Evolutionary conservation across 805 yeast species (phyloP).

Genomic region (Allodekkera sacchari): DNA sequence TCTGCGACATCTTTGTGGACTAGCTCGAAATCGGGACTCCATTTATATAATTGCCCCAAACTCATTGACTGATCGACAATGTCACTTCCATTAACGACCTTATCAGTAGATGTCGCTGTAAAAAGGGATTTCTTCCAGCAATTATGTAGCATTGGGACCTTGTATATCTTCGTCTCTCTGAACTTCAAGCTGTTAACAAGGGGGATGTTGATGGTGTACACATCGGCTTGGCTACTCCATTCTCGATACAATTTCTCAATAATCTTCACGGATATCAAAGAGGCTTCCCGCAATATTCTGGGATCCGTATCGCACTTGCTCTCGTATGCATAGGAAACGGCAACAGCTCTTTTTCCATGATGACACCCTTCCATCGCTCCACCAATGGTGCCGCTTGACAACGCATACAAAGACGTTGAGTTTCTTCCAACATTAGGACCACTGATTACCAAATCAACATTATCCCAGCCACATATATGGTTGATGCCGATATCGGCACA

Average conservation of each 20-base stretch:
- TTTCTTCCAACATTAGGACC: conserved; percentile 97
- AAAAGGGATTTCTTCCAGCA: conserved; percentile 48
- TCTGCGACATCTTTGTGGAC: conserved; percentile 48
- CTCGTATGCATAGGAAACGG: conserved; percentile 79
- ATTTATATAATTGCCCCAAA: conserved; percentile 46
- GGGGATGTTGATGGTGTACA: conserved; percentile 83
- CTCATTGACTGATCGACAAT: conserved; percentile 39
- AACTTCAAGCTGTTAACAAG: conserved; percentile 43
- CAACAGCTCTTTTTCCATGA: conserved; percentile 62
- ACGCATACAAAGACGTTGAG: conserved; percentile 77
- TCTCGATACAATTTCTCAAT: conserved; percentile 48
- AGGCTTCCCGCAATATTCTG: conserved; percentile 51
- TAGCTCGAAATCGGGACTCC: conserved; percentile 77
- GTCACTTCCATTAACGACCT: conserved; percentile 23
- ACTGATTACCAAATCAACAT: conserved; percentile 78
- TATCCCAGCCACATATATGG: conserved; percentile 47
- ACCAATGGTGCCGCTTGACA: conserved; percentile 93
- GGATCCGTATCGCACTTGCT: conserved; percentile 38
- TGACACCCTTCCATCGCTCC: conserved; percentile 93
- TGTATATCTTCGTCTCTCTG: conserved; percentile 53
- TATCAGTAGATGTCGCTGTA: conserved; percentile 6
- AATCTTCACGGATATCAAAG: conserved; percentile 56
- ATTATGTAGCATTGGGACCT: conserved; percentile 76
- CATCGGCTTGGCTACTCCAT: conserved; percentile 53
- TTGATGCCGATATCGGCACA: conserved; percentile 87